Conservation (phyloP, 768 basidiomycete species). For the Mycena venus region DNA sequence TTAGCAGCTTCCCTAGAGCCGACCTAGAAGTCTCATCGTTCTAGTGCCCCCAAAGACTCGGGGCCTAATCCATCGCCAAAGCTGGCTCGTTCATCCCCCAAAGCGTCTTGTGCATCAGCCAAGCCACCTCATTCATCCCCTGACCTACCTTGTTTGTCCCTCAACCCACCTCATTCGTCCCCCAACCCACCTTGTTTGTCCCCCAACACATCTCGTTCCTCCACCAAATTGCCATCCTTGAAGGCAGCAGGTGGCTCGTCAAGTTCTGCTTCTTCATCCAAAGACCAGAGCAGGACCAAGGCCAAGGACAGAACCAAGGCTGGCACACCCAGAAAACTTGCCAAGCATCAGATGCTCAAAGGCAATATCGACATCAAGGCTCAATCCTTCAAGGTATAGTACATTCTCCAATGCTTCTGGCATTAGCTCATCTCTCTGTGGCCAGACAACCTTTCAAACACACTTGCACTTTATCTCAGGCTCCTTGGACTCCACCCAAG, state of each 20-base stretch:
- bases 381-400: conserved; percentile 8
- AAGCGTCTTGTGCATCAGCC: not conserved
- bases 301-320: not conserved
- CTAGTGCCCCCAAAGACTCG: not conserved
- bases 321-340: not conserved
- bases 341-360: conserved; percentile 19
- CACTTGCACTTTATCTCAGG: conserved; percentile 11
- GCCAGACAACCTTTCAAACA: not conserved
- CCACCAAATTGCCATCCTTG: not conserved
- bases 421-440: not conserved
- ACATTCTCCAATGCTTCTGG: not conserved
- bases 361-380: not conserved
- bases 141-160: not conserved
- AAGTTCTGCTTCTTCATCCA: not conserved
- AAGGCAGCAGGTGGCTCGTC: not conserved
- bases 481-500: not conserved
- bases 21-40: not conserved
- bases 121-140: not conserved
- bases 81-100: not conserved
- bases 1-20: not conserved
- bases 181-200: too few species aligned
- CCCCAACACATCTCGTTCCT: not conserved
- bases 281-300: not conserved
- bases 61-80: not conserved
- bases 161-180: too few species aligned